Percentiles rank a stretch among this genome's conserved stretches.
phyloP scores from a whole-genome alignment of 1,284 basidiomycete species.

The Sporisorium sorghi region DNA sequence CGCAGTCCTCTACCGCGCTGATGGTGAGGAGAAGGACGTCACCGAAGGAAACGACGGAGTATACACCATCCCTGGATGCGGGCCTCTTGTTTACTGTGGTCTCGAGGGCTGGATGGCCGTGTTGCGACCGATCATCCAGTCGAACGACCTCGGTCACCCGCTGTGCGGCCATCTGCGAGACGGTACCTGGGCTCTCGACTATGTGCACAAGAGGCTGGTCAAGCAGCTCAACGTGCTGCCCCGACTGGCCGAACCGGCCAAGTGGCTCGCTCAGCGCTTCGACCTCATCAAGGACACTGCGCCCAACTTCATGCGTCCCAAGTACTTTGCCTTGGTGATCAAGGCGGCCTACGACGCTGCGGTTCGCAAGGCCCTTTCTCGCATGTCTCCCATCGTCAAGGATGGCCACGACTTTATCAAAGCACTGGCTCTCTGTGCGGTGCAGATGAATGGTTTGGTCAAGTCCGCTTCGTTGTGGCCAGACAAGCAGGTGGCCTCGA shows the following conservation, averaged over 20 bases:
- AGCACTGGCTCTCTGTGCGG: conserved; percentile 57
- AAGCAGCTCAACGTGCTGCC: conserved; percentile 71
- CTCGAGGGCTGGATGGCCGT: conserved; percentile 63
- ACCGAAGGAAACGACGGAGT: conserved; percentile 59
- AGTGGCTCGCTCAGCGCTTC: conserved; percentile 62
- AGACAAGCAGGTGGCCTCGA: conserved; percentile 60
- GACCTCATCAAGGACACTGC: conserved; percentile 54
- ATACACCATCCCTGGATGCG: conserved; percentile 52
- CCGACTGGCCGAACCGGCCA: conserved; percentile 45
- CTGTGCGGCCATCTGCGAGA: conserved; percentile 61
- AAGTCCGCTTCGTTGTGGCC: conserved; percentile 64
- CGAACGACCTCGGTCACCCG: conserved; percentile 64
- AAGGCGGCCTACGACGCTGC: conserved; percentile 60
- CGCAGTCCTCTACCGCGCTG: conserved; percentile 61
- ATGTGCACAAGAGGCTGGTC: conserved; percentile 73
- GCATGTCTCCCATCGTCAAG: conserved; percentile 58
- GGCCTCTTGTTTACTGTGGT: conserved; percentile 60
- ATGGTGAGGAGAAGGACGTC: conserved; percentile 64
- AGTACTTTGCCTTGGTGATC: conserved; percentile 65
- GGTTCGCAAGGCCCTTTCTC: conserved; percentile 45
- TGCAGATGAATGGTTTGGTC: conserved; percentile 65
- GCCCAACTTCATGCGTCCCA: conserved; percentile 64
- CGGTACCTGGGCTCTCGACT: conserved; percentile 64
- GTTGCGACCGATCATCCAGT: conserved; percentile 48
- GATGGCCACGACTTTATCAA: conserved; percentile 63